Evolutionary conservation across 2,329 filamentous ascomycete species (phyloP).

Genomic region (Neophaeococcomyces mojaviensis): DNA sequence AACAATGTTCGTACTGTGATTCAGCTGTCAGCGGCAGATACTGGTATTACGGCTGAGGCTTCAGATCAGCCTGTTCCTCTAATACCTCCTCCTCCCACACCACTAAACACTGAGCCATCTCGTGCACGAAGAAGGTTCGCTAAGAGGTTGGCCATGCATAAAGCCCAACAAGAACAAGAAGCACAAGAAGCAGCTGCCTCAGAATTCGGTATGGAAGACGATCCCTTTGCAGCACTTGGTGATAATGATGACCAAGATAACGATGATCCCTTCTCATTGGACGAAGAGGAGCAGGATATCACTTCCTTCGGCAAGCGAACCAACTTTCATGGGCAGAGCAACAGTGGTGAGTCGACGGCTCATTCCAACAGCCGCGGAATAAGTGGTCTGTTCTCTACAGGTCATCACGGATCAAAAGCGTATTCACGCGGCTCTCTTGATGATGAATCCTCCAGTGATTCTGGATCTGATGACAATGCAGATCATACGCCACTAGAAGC

Average conservation of each 20-base stretch:
- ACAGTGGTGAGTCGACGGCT: constrained; percentile 14
- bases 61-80: constrained; percentile 38
- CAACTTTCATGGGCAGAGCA: constrained; percentile 11
- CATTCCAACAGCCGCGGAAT: constrained; percentile 25
- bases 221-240: constrained; percentile 29
- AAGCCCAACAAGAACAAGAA: constrained; percentile 51
- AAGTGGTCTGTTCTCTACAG: constrained; percentile 20
- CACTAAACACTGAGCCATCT: constrained; percentile 77
- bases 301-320: constrained; percentile 22
- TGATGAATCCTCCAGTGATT: constrained; percentile 20
- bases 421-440: constrained; percentile 23
- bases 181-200: constrained; percentile 23
- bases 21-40: constrained; percentile 18
- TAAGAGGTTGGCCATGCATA: constrained; percentile 70
- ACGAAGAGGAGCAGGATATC: constrained; percentile 24
- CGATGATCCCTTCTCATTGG: constrained; percentile 23
- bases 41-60: constrained; percentile 48
- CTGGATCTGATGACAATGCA: constrained; percentile 18
- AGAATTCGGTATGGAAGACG: constrained; percentile 25
- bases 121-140: constrained; percentile 83
- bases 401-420: constrained; percentile 9
- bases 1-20: constrained; percentile 14
- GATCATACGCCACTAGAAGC: constrained; percentile 25
- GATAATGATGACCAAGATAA: constrained; percentile 32
- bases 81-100: constrained; percentile 56